Base-by-base conservation (phyloP, 2,329 filamentous ascomycete species). In the Clarireedia homoeocarpa region DNA sequence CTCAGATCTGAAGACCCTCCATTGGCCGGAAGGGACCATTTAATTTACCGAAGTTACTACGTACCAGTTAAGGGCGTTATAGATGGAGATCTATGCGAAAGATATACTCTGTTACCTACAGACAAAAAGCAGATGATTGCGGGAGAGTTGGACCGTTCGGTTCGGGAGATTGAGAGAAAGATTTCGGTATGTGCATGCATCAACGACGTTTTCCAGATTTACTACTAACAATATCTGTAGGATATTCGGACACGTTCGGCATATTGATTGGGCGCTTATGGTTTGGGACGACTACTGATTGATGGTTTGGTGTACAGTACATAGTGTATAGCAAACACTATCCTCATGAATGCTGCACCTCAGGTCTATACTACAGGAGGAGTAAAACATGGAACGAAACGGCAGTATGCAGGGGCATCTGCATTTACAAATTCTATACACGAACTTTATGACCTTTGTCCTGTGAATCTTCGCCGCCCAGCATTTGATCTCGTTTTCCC, bases 51-150 rank as follows among this genome's bases (percentile, higher is more conserved):
- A 61, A 85, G 91, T 62, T 99, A 97, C 73, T 99, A 97, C 71
- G 90, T 89, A 6, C 95, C 94, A 0, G 90, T 95, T 44, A 99
- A 99, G 78, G 91, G 91, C 7, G 85, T 95, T 27, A 96, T 99
- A 66, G 94, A 99, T 72, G 94, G 94, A 27, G 94, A 99, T 73
- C 76, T 99, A 42, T 96, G 94, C 66, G 94, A 99, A 77, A 82
- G 91, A 63, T 99, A 90, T 72, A 83, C 90, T 57, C 74, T 94
- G 58, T 77, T 99, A 59, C 80, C 87, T 26, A 87, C 85, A 63
- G 92, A 96, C 66, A 91, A 89, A 77, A 96, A 96, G 78, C 85
- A 90, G 72, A 91, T 91, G 82, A 95, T 99, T 75, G 92, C 92
- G 2, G 91, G 82, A 51, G 92, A 97, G 72, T 73, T 97, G 63